Conservation (phyloP, 768 basidiomycete species). For the Xerocomellus intermedius region DNA sequence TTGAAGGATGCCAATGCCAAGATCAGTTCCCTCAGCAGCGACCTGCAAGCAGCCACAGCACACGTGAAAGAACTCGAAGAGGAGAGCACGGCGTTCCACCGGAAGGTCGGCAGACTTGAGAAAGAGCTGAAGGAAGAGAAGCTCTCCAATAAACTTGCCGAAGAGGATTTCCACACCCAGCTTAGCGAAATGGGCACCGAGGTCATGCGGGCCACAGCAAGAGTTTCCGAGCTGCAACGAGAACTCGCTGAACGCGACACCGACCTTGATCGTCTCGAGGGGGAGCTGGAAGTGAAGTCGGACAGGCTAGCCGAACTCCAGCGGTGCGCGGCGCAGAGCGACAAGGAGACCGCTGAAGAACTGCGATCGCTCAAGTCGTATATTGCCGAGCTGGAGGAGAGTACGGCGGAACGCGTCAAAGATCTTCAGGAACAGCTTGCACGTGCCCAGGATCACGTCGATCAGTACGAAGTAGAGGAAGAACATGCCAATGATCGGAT, state of each 20-base stretch:
- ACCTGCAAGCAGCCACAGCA: conserved; percentile 50
- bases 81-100: conserved; percentile 52
- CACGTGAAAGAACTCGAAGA: conserved; percentile 64
- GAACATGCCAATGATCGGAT: conserved; percentile 49
- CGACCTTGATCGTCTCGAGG: conserved; percentile 32
- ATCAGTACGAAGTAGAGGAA: conserved; percentile 43
- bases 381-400: conserved; percentile 59
- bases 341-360: conserved; percentile 30
- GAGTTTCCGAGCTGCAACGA: conserved; percentile 43
- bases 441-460: conserved; percentile 44
- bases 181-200: conserved; percentile 31
- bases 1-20: conserved; percentile 64
- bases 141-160: conserved; percentile 37
- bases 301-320: conserved; percentile 25
- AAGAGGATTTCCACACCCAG: conserved; percentile 39
- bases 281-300: conserved; percentile 42
- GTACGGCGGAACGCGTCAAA: conserved; percentile 50
- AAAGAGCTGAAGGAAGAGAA: conserved; percentile 55
- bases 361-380: conserved; percentile 46
- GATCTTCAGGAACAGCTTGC: conserved; percentile 56
- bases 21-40: conserved; percentile 51
- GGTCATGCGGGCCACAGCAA: conserved; percentile 32
- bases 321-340: conserved; percentile 23
- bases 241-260: conserved; percentile 43
- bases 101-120: conserved; percentile 54